Conservation (phyloP, 2,329 filamentous ascomycete species). For the Arthrobotrys entomopaga region DNA sequence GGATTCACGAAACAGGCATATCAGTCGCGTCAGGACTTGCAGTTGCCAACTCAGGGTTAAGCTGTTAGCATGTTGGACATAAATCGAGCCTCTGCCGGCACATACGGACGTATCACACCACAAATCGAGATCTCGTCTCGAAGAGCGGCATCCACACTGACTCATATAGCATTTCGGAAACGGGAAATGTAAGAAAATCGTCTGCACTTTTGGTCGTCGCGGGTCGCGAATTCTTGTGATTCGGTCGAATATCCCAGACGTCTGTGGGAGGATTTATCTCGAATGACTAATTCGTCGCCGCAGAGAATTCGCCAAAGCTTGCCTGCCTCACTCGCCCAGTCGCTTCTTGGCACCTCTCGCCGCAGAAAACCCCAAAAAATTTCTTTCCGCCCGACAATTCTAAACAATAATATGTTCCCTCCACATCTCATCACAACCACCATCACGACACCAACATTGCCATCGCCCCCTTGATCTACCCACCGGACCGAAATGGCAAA, state of each 20-base stretch:
- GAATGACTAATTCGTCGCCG: too few relatives aligned
- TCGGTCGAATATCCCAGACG: background rate
- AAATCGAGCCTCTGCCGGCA: too few relatives aligned
- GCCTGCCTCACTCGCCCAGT: background rate
- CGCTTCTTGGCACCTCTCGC: background rate
- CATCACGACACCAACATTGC: too few relatives aligned
- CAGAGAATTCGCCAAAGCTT: background rate
- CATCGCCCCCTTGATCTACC: background rate
- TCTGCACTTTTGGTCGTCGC: constrained; percentile 38
- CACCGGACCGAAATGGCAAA: constrained; percentile 38
- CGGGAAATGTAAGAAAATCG: background rate
- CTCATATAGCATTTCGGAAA: constrained; percentile 8
- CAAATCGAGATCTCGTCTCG: constrained; percentile 12
- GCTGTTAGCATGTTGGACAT: too few relatives aligned
- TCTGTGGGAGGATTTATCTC: too few relatives aligned
- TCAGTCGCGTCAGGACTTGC: too few relatives aligned
- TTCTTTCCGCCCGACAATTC: background rate
- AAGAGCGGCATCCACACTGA: constrained; percentile 16
- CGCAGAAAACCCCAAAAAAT: background rate
- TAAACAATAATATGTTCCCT: background rate
- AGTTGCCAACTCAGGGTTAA: too few relatives aligned
- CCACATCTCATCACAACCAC: background rate
- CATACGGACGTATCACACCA: too few relatives aligned
- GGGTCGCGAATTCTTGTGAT: constrained; percentile 37
- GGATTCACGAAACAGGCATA: too few relatives aligned